Evolutionary conservation across 148 eudicot genomes (phyloP).

Genomic region (Fagopyrum esculentum): DNA sequence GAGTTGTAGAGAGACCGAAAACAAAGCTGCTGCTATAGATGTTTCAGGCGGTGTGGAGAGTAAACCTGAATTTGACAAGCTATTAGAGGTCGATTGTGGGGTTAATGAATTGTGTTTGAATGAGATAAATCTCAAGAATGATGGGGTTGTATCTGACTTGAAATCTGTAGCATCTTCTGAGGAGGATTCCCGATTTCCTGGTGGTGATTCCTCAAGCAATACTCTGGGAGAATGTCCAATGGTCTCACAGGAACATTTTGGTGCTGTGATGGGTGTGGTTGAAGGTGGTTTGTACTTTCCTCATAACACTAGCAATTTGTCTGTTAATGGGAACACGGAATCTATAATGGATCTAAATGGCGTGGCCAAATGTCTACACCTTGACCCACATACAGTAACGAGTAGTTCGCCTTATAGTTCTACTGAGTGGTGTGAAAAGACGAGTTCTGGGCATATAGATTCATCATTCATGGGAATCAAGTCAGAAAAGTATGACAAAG

Average conservation of each 20-base stretch:
- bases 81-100: slow-evolving; percentile 13
- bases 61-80: slow-evolving; percentile 5
- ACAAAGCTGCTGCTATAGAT: neutral
- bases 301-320: neutral
- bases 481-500: slow-evolving; percentile 1
- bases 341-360: neutral
- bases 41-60: neutral
- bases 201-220: slow-evolving; percentile 6
- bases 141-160: neutral
- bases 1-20: neutral
- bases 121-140: slow-evolving; percentile 9
- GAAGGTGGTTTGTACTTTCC: neutral
- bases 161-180: neutral
- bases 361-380: neutral
- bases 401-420: slow-evolving; percentile 1
- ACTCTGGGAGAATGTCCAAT: slow-evolving; percentile 7
- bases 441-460: slow-evolving; percentile 7
- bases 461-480: neutral
- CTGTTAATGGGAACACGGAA: neutral
- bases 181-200: slow-evolving; percentile 9
- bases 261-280: slow-evolving; percentile 8
- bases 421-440: slow-evolving; percentile 2
- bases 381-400: neutral
- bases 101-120: slow-evolving; percentile 22
- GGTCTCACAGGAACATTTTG: slow-evolving; percentile 8